Conservation (phyloP, 768 basidiomycete species). For the Thelephora ganbajun region DNA sequence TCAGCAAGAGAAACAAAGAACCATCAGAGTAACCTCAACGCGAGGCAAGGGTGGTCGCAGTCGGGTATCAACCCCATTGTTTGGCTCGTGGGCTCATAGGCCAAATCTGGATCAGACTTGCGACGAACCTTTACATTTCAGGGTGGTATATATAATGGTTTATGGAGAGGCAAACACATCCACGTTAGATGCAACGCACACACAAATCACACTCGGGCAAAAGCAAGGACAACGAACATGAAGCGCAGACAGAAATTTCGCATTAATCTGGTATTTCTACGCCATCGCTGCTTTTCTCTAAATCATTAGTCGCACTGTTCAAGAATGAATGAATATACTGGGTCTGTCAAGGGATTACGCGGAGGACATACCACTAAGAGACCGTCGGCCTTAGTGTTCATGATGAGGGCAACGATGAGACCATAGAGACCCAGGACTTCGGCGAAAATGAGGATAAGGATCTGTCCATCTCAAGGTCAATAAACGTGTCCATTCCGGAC, state of each 20-base stretch:
- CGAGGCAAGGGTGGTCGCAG: neutral
- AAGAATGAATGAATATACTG: neutral
- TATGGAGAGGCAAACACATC: no score
- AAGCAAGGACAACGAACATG: no score
- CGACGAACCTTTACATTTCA: constrained; percentile 1
- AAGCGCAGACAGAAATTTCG: no score
- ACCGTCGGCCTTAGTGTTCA: constrained; percentile 59
- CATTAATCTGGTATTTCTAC: neutral
- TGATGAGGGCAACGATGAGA: constrained; percentile 89
- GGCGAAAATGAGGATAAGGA: constrained; percentile 95
- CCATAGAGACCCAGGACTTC: constrained; percentile 91
- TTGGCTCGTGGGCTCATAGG: constrained; percentile 2
- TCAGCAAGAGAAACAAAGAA: no score
- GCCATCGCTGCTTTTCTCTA: neutral
- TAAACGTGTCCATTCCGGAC: neutral
- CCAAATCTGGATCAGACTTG: neutral
- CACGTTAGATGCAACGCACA: no score
- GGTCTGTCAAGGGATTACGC: neutral
- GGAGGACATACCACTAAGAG: neutral
- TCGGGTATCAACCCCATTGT: neutral
- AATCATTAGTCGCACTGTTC: neutral
- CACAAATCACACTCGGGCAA: no score
- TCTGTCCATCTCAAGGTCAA: constrained; percentile 29
- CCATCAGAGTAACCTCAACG: neutral
- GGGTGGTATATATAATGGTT: no score